These are phyloP conservation scores for Amanita subjunquillea DNA, from an alignment of 768 basidiomycete species.

Conservation along the genomic window DNA sequence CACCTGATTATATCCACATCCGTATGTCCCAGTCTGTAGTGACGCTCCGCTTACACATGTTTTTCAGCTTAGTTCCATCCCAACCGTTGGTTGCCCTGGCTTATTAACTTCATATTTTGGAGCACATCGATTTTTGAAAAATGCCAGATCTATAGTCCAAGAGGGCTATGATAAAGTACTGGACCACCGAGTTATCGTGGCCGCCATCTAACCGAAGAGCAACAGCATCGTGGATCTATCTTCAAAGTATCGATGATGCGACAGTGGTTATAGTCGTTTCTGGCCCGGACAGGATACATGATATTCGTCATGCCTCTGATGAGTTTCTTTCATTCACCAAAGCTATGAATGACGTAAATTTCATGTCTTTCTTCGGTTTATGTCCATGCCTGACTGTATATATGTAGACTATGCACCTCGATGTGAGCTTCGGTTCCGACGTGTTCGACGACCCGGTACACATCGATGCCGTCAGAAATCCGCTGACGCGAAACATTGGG, in stretches of 20 bases:
- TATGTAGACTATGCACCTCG: conserved; percentile 18
- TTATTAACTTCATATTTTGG: too few species aligned
- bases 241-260: too few species aligned
- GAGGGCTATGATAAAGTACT: conserved; percentile 6
- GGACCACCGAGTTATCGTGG: too few species aligned
- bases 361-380: neutral
- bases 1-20: too few species aligned
- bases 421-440: conserved; percentile 23
- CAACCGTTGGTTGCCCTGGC: neutral
- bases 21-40: too few species aligned
- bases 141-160: conserved; percentile 12
- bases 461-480: too few species aligned
- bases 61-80: neutral
- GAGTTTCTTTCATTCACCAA: conserved; percentile 30
- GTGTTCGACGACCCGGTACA: conserved; percentile 5
- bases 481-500: too few species aligned
- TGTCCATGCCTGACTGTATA: too few species aligned
- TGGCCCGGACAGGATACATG: conserved; percentile 27
- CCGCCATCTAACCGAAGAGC: too few species aligned
- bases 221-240: too few species aligned
- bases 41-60: too few species aligned
- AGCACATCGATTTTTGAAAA: too few species aligned
- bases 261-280: conserved; percentile 12
- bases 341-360: conserved; percentile 17
- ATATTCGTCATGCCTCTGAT: conserved; percentile 35